Evolutionary conservation across 176 grass and related monocot species (phyloP), one percentile per base, ranked within the genome.

Genomic region (Pharus latifolius): DNA sequence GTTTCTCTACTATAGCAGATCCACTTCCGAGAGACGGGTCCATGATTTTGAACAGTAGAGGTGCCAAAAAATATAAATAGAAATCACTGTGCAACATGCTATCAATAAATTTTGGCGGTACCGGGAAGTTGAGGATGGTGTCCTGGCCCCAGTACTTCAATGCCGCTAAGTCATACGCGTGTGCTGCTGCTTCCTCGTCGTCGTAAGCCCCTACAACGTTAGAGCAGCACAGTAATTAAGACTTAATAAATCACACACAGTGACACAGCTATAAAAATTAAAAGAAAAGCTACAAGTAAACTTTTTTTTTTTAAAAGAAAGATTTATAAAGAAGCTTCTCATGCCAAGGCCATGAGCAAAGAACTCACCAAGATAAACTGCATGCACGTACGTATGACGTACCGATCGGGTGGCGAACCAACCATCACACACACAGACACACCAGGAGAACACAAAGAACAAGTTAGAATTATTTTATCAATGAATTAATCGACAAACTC

Each of bases 331-430:
- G 60, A 18, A 40, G 7, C 54, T 17, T 61, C 54, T 28, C 77
- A 84, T 75, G 72, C 78, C 72, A 76, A 89, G 72, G 72, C 67
- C 79, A 43, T 83, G 60, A 80, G 50, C 42, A 27, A 79, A 35
- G 72, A 82, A 79, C 88, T 96, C 85, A 96, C 92, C 92, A 43
- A 96, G 92, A 82, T 96, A 96, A 87, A 96, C 92, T 96, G 83
- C 88, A 80, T 72, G 73, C 81, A 71, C 74, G n/a, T n/a, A n/a
- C n/a, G n/a, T n/a, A n/a, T n/a, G n/a, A n/a, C n/a, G n/a, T n/a
- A n/a, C 56, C 27, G 25, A 42, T 57, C 49, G 22, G n/a, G 65
- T 28, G 49, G 41, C 14, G n/a, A n/a, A n/a, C n/a, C n/a, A n/a
- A n/a, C n/a, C n/a, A n/a, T n/a, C n/a, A n/a, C n/a, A 74, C 19